Percentiles rank a stretch among this genome's conserved stretches.
Evolutionary conservation across 1,139 yeast genomes (phyloP).

Genomic region (Candida freyschussii): DNA sequence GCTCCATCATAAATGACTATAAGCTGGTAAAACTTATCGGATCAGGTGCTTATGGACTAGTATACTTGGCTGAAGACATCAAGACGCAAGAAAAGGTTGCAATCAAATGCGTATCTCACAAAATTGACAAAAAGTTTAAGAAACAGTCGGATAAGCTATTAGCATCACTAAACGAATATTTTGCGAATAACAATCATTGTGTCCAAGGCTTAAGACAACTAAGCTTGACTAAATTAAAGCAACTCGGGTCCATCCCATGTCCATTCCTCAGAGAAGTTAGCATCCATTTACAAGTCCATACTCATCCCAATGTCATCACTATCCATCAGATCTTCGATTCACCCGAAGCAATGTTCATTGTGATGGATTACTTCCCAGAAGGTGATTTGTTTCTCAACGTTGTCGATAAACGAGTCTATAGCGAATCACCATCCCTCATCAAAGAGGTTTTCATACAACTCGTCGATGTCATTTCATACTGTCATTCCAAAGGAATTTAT

Average conservation of each 20-base stretch:
- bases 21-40: constrained; percentile 60
- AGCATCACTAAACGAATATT: constrained; percentile 4
- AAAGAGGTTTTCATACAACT: constrained; percentile 73
- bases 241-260: constrained; percentile 28
- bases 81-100: constrained; percentile 53
- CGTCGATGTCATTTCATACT: constrained; percentile 64
- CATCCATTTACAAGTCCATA: constrained; percentile 67
- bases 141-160: constrained; percentile 10
- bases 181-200: constrained; percentile 1
- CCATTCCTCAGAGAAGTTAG: constrained; percentile 63
- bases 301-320: constrained; percentile 73
- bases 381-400: constrained; percentile 82
- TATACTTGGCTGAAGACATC: constrained; percentile 62
- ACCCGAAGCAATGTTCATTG: constrained; percentile 55
- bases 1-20: constrained; percentile 37
- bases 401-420: constrained; percentile 59
- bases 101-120: constrained; percentile 65
- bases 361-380: constrained; percentile 79
- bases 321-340: constrained; percentile 66
- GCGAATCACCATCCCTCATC: constrained; percentile 45
- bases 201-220: constrained; percentile 29
- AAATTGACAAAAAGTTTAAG: constrained; percentile 27
- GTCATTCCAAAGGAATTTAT: constrained; percentile 61
- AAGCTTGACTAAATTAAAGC: constrained; percentile 39
- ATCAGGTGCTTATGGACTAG: constrained; percentile 85